These are phyloP conservation scores for Cordyceps javanica DNA, from an alignment of 2,329 filamentous ascomycete genomes.

Conservation along the genomic window DNA sequence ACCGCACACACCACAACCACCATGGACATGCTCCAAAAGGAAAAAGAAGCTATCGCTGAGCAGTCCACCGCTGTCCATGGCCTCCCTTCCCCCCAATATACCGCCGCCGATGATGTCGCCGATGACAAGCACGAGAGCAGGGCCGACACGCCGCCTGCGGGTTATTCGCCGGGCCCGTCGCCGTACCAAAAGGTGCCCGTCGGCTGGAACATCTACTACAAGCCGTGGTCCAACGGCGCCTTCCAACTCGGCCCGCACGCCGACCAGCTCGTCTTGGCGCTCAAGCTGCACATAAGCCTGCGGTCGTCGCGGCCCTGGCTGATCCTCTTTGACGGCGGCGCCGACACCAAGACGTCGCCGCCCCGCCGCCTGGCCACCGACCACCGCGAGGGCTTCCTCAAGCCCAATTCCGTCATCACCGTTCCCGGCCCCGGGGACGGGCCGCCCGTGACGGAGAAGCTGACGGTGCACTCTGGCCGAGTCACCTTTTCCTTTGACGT, in stretches of 20 bases:
- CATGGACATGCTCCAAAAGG: slow-evolving; percentile 8
- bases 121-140: not conserved
- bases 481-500: slow-evolving; percentile 10
- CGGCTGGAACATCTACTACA: slow-evolving; percentile 9
- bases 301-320: slow-evolving; percentile 9
- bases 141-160: slow-evolving; percentile 1
- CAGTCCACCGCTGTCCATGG: not conserved
- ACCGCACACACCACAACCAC: not conserved
- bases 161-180: slow-evolving; percentile 6
- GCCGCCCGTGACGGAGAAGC: not conserved
- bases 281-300: slow-evolving; percentile 2
- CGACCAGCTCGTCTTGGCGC: slow-evolving; percentile 1
- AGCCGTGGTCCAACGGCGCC: not conserved
- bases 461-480: not conserved
- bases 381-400: slow-evolving; percentile 6
- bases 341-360: not conserved
- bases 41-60: not conserved
- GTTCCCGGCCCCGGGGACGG: not conserved
- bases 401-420: slow-evolving; percentile 8
- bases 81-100: not conserved
- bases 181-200: slow-evolving; percentile 3
- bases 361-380: not conserved
- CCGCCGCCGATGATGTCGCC: not conserved
- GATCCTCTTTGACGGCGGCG: slow-evolving; percentile 6
- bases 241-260: slow-evolving; percentile 5